Conservation (phyloP, 805 yeast genomes). For the Wickerhamomyces silvicola region DNA sequence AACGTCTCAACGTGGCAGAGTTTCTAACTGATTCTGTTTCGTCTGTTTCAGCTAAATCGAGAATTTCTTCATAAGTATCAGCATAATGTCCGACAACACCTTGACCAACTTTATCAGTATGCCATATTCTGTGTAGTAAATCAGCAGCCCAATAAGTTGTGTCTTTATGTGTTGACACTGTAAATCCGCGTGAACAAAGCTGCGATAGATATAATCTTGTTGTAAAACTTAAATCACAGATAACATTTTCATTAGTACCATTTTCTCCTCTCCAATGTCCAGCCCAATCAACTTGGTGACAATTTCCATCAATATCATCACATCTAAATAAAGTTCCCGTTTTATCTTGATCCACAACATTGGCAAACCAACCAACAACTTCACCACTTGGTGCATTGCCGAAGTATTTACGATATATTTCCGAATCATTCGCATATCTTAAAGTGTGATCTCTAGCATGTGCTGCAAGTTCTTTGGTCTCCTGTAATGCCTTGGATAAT, state of each 20-base stretch:
- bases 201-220: slow-evolving; percentile 26
- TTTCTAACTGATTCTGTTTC: slow-evolving; percentile 31
- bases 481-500: slow-evolving; percentile 23
- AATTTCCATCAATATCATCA: slow-evolving; percentile 33
- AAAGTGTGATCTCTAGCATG: slow-evolving; percentile 31
- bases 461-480: slow-evolving; percentile 26
- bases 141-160: slow-evolving; percentile 31
- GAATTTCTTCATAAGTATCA: slow-evolving; percentile 28
- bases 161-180: slow-evolving; percentile 18
- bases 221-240: slow-evolving; percentile 33
- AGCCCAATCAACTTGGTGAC: slow-evolving; percentile 30
- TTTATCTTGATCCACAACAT: slow-evolving; percentile 27
- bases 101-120: slow-evolving; percentile 26
- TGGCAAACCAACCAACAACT: slow-evolving; percentile 31
- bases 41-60: slow-evolving; percentile 27
- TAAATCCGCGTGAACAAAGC: slow-evolving; percentile 30
- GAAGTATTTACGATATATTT: slow-evolving; percentile 29
- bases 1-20: slow-evolving; percentile 26
- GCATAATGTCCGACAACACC: slow-evolving; percentile 30
- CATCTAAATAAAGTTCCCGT: slow-evolving; percentile 30
- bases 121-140: slow-evolving; percentile 33
- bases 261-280: slow-evolving; percentile 34
- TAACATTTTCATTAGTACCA: slow-evolving; percentile 32
- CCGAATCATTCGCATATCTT: slow-evolving; percentile 27
- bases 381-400: slow-evolving; percentile 30